A percentile compares a stretch with the other conserved stretches of the same genome.
Conservation (phyloP, 352 stramenopile species). For the Albugo candida region DNA sequence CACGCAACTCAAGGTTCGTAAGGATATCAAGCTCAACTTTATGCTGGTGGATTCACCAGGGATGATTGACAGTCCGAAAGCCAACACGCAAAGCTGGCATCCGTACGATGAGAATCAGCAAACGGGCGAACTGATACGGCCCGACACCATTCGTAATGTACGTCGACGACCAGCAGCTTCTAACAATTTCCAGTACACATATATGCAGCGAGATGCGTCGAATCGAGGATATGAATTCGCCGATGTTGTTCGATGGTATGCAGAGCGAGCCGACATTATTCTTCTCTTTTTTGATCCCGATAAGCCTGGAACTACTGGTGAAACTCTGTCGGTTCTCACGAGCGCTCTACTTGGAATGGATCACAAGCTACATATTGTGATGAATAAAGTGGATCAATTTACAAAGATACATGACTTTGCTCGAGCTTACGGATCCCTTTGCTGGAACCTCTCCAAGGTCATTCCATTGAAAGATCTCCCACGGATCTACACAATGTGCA, state of each 20-base stretch:
- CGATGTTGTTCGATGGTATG: conserved; percentile 94
- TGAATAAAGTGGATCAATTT: conserved; percentile 99
- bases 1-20: conserved; percentile 94
- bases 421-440: conserved; percentile 95
- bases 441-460: conserved; percentile 97
- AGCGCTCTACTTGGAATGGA: conserved; percentile 95
- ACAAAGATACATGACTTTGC: conserved; percentile 99
- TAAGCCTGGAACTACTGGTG: conserved; percentile 97
- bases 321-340: conserved; percentile 96
- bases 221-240: conserved; percentile 96
- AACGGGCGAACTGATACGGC: neutral
- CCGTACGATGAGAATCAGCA: neutral
- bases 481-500: conserved; percentile 99
- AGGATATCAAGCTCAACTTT: conserved; percentile 86
- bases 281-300: conserved; percentile 99
- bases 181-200: neutral
- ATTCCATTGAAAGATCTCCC: conserved; percentile 99
- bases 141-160: too few species aligned
- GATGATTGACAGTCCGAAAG: conserved; percentile 96
- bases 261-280: conserved; percentile 97
- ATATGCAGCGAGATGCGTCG: conserved; percentile 16
- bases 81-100: neutral
- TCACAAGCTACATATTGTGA: conserved; percentile 99
- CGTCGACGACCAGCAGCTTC: neutral
- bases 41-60: conserved; percentile 98